These are phyloP conservation scores for Colletotrichum karsti DNA, from an alignment of 2,329 filamentous ascomycete genomes.

Conservation along the genomic window DNA sequence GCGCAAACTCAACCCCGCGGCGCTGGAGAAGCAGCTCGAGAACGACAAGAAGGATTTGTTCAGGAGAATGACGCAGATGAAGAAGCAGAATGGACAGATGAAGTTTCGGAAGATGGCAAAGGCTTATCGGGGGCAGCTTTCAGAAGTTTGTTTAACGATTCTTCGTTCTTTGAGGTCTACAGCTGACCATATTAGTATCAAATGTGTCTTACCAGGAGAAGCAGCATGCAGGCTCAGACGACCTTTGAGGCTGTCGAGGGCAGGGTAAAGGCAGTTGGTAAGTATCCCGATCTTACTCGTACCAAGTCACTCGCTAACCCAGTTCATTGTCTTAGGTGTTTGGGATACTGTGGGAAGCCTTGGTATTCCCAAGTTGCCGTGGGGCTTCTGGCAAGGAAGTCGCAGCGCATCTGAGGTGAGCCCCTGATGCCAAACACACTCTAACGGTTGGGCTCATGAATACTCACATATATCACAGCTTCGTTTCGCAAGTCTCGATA, in stretches of 20 bases:
- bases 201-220: slow-evolving; percentile 1
- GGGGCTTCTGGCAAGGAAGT: neutral
- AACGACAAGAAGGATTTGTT: neutral
- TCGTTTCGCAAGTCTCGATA: slow-evolving; percentile 28
- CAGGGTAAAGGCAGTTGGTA: slow-evolving; percentile 17
- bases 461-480: neutral
- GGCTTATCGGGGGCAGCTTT: neutral
- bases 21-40: neutral
- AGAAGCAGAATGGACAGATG: neutral
- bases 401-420: slow-evolving; percentile 20
- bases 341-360: slow-evolving; percentile 61
- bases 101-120: slow-evolving; percentile 12
- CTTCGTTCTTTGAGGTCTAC: neutral
- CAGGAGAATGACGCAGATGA: neutral
- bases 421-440: too few species aligned
- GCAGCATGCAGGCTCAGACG: neutral
- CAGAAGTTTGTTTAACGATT: neutral
- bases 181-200: neutral
- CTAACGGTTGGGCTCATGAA: neutral
- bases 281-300: neutral
- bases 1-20: neutral
- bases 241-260: neutral
- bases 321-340: slow-evolving; percentile 44
- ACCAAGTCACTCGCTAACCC: neutral
- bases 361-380: slow-evolving; percentile 36